Conservation (phyloP, 2,329 filamentous ascomycete species). For the Colletotrichum cordylinicola region DNA sequence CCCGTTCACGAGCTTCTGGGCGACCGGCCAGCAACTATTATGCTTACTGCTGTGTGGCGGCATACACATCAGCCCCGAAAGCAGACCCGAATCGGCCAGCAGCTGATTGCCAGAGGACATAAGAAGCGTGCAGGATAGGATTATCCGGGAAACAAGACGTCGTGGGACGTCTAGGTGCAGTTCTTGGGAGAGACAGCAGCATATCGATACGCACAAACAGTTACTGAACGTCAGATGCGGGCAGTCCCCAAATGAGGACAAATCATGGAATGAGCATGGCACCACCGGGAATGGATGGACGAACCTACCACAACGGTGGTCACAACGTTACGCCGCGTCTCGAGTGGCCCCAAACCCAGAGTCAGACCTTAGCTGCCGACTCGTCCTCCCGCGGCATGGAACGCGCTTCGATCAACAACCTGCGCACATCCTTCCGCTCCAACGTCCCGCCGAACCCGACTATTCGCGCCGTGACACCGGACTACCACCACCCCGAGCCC, state of each 20-base stretch:
- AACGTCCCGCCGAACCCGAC: conserved; percentile 43
- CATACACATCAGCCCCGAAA: background rate
- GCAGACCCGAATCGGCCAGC: background rate
- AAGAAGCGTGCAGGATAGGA: conserved; percentile 4
- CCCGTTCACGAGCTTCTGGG: background rate
- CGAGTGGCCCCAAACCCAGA: conserved; percentile 36
- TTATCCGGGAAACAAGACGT: conserved; percentile 5
- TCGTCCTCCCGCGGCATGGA: conserved; percentile 32
- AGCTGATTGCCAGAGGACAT: background rate
- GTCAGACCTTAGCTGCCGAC: conserved; percentile 23
- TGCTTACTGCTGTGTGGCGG: conserved; percentile 13
- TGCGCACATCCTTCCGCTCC: conserved; percentile 38
- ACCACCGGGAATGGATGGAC: conserved; percentile 52
- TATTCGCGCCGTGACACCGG: conserved; percentile 72
- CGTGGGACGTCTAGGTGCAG: conserved; percentile 5
- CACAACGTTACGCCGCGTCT: conserved; percentile 39
- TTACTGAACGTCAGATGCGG: conserved; percentile 14
- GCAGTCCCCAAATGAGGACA: conserved; percentile 36
- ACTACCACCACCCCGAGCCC: conserved; percentile 36
- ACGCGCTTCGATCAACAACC: conserved; percentile 38
- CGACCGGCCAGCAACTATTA: conserved; percentile 3
- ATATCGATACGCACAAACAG: background rate
- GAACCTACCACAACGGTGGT: conserved; percentile 39
- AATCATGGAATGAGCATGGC: conserved; percentile 52
- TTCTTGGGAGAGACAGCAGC: background rate